Evolutionary conservation across 441 rosid species (phyloP).

Genomic region (Populus hybrid): DNA sequence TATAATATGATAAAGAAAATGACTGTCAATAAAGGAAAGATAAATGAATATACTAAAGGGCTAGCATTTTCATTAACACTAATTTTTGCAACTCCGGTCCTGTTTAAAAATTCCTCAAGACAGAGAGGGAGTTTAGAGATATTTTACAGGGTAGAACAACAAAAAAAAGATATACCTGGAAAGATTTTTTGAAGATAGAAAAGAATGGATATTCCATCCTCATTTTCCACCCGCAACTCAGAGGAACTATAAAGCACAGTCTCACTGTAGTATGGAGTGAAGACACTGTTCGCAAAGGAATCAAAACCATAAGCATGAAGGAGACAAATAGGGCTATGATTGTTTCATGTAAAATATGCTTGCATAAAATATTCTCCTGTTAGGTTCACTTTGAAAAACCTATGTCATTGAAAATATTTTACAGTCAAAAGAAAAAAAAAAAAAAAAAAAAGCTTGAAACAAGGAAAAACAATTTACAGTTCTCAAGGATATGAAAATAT

Average conservation of each 20-base stretch:
- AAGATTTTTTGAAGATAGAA: conserved; percentile 99
- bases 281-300: conserved; percentile 58
- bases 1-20: neutral
- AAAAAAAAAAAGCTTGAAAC: too few species aligned
- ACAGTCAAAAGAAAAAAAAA: too few species aligned
- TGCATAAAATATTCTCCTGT: too few species aligned
- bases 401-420: too few species aligned
- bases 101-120: neutral
- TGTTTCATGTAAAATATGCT: too few species aligned
- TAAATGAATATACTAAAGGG: neutral
- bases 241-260: conserved; percentile 95
- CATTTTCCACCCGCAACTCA: conserved; percentile 90
- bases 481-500: too few species aligned
- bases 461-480: too few species aligned
- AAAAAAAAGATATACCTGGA: conserved; percentile 59
- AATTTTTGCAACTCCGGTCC: too few species aligned
- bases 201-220: conserved; percentile 97
- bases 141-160: neutral
- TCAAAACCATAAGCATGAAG: neutral
- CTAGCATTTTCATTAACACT: neutral
- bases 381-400: too few species aligned
- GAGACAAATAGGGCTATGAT: neutral
- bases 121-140: neutral
- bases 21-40: neutral
- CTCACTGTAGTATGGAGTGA: conserved; percentile 99